Base-by-base conservation (phyloP, 1,139 yeast species). In the Barnettozyma hawaiiensis region DNA sequence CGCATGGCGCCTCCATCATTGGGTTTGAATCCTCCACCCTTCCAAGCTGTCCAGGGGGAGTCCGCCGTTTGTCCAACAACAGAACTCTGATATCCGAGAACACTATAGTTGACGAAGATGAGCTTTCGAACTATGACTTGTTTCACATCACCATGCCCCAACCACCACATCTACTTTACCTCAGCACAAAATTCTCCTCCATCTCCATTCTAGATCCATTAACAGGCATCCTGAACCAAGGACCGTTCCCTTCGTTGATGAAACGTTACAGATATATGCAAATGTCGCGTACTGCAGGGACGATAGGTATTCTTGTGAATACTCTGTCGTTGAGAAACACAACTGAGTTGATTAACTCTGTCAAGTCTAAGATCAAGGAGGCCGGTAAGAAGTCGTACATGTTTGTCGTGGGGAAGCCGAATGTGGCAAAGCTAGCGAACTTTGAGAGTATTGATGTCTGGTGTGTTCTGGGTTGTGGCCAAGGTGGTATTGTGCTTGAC, bases 401-500 rank as follows among this genome's bases (percentile, higher is more conserved):
- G 55, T 89, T 92, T 66, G 97, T 90, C 7, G 97, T 92, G 7
- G 99, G 99, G 14, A 94, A 94, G 60, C 97, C 97, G n/a, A 92
- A 92, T 58, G 97, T 92, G 5, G 96, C 98, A 32, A 92, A 92
- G 57, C 69, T 92, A 43, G 98, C 98, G 11, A 92, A 92, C 62
- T 92, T 94, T 59, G 97, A 90, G 50, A 81, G 80, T 18, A 76
- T 92, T 15, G 98, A 92, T 54, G 73, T 85, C 22, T 92, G 98
- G 97, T 90, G 95, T 57, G 77, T 92, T 15, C 65, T 92, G 19
- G 98, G 98, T 0, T 94, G 99, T 63, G 90, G 95, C 14, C 89
- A 89, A 54, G 92, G 95, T 45, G 97, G 98, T 5, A 82, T 92
- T 16, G 81, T 92, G 34, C 64, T 90, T 23, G 95, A 89, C 60